phyloP scores from a whole-genome alignment of 192 early-diverging fungal species.

The Entomortierella chlamydospora region DNA sequence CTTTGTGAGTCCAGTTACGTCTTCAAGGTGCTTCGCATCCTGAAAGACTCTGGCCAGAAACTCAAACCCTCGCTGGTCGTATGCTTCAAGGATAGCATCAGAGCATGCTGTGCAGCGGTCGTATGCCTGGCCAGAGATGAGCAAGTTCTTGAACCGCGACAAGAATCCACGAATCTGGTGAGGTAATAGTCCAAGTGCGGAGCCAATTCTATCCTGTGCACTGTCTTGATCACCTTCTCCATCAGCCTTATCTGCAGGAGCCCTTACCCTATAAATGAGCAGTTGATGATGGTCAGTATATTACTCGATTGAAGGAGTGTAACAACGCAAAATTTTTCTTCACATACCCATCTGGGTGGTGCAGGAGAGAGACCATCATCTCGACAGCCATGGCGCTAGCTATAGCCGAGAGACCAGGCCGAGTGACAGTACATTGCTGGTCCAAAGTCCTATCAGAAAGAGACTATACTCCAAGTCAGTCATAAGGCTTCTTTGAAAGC shows the following conservation, averaged over 20 bases:
- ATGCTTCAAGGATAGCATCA: slow-evolving; percentile 68
- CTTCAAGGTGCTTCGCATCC: slow-evolving; percentile 84
- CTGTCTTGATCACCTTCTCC: slow-evolving; percentile 17
- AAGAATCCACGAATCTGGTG: slow-evolving; percentile 98
- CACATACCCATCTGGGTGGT: slow-evolving; percentile 80
- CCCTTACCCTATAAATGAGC: slow-evolving; percentile 28
- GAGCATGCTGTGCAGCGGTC: slow-evolving; percentile 95
- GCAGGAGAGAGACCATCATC: slow-evolving; percentile 87
- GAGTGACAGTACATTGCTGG: slow-evolving; percentile 98
- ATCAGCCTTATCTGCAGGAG: slow-evolving; percentile 67
- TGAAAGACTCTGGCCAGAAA: slow-evolving; percentile 83
- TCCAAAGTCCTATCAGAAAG: slow-evolving; percentile 93
- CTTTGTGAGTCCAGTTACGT: slow-evolving; percentile 83
- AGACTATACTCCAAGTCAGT: too few species aligned
- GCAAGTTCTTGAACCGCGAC: slow-evolving; percentile 83
- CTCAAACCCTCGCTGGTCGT: slow-evolving; percentile 72
- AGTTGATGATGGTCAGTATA: background rate
- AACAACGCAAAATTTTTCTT: background rate
- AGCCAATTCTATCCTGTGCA: background rate
- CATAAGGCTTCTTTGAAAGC: too few species aligned
- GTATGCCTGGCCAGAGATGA: slow-evolving; percentile 87
- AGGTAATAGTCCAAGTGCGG: slow-evolving; percentile 79
- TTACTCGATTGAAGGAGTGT: background rate
- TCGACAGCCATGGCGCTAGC: slow-evolving; percentile 91
- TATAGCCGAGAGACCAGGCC: slow-evolving; percentile 93